Evolutionary conservation across 805 yeast species (phyloP).

Genomic region (Wickerhamomyces queroliae): DNA sequence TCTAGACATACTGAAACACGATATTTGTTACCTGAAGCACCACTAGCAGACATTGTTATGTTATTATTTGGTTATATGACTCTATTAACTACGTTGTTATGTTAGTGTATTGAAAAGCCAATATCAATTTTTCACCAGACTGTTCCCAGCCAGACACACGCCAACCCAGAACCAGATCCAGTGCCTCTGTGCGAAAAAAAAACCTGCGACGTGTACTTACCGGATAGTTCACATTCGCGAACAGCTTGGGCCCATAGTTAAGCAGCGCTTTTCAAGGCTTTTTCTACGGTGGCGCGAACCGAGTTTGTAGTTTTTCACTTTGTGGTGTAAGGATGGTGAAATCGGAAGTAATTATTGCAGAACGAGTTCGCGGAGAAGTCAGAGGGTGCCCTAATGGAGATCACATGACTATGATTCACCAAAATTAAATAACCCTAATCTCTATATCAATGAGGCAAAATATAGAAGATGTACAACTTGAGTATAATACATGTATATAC

Average conservation of each 20-base stretch:
- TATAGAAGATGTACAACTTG: no score
- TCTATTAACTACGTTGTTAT: background rate
- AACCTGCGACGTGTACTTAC: background rate
- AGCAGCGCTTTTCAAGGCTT: no score
- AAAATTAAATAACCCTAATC: no score
- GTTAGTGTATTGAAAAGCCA: constrained; percentile 1
- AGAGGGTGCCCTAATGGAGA: no score
- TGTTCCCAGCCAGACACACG: background rate
- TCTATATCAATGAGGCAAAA: no score
- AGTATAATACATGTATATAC: no score
- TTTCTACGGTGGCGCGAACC: no score
- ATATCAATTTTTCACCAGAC: constrained; percentile 2
- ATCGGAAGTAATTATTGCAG: no score
- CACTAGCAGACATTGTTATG: constrained; percentile 74
- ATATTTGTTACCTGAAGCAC: constrained; percentile 99
- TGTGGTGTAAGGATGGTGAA: no score
- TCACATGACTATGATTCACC: no score
- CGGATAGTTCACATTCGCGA: background rate
- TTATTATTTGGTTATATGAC: constrained; percentile 2
- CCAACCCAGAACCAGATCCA: background rate
- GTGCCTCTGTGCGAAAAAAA: background rate
- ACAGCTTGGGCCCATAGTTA: background rate
- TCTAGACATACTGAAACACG: constrained; percentile 89
- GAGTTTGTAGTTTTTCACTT: no score
- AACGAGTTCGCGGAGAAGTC: no score